Evolutionary conservation across 2,329 filamentous ascomycete species (phyloP).

Genomic region (Anisogramma anomala): DNA sequence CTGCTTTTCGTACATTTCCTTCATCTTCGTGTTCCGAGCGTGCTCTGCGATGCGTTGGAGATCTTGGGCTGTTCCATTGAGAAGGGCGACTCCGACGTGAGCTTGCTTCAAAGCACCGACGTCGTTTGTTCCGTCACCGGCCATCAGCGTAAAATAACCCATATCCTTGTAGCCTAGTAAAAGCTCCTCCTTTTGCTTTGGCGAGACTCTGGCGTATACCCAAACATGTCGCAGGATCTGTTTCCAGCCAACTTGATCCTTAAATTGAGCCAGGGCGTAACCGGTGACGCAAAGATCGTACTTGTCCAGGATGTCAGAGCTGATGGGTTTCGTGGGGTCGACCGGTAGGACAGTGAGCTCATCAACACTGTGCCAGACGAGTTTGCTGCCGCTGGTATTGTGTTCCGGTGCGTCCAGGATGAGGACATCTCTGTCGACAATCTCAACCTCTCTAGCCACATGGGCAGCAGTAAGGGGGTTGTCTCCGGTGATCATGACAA

Average conservation of each 20-base stretch:
- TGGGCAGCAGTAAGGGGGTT: conserved; percentile 95
- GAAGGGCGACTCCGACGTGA: conserved; percentile 87
- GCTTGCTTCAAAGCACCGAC: conserved; percentile 96
- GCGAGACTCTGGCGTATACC: conserved; percentile 97
- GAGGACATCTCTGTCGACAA: conserved; percentile 87
- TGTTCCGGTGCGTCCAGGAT: conserved; percentile 93
- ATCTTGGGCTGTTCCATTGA: conserved; percentile 90
- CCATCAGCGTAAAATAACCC: conserved; percentile 98
- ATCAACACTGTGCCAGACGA: conserved; percentile 92
- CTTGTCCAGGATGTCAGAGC: conserved; percentile 64
- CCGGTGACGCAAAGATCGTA: conserved; percentile 96
- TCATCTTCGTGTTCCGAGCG: conserved; percentile 90
- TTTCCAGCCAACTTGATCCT: conserved; percentile 62
- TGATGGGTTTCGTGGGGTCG: conserved; percentile 69
- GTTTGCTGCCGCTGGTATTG: conserved; percentile 63
- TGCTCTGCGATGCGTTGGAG: conserved; percentile 87
- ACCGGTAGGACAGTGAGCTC: conserved; percentile 80
- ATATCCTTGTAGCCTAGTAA: conserved; percentile 91
- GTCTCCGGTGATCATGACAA: conserved; percentile 98
- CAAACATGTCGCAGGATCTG: conserved; percentile 79
- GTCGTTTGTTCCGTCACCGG: conserved; percentile 95
- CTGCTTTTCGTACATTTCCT: conserved; percentile 97
- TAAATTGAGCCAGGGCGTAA: conserved; percentile 83
- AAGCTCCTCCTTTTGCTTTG: conserved; percentile 98
- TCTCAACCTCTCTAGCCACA: conserved; percentile 90